Base-by-base conservation (phyloP, 208 protist genomes). In the Acanthamoeba culbertsoni region DNA sequence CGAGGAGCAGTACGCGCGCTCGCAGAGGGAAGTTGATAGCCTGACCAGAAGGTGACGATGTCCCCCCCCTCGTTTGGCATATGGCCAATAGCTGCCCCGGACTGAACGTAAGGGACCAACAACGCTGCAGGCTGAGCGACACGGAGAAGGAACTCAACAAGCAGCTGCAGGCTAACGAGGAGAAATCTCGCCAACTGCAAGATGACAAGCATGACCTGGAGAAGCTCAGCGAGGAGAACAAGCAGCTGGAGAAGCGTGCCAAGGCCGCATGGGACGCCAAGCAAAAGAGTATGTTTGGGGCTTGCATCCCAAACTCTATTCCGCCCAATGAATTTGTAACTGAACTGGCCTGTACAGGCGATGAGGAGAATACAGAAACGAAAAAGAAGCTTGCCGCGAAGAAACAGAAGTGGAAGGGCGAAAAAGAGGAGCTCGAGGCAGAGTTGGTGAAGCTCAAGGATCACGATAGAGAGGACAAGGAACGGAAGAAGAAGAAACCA, bases 241-340 rank as follows among this genome's bases (percentile, higher is more conserved):
- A 59, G 53, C 45, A 86, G 45, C 77, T 86, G 31, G 77, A 86
- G 77, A 53, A 86, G 53, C 28, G 77, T 20, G 77, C 77, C 45
- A 86, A 86, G 53, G 45, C 77, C 53, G 77, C 45, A 12, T 86
- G 77, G 77, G 77, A 86, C 26, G 77, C 77, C 31, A 86, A 86
- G 53, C 62, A 71, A 23, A 35, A 16, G 10, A 43, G 62, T 43
- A 71, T 35, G 33, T 18, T 18, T 55, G 12, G 48, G 12, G 48
- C 48, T 8, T 18, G 48, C 48, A 55, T 18, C 48, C 18, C 23
- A 59, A 14, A 20, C 53, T 23, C 7, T 31, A 14, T 26, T 14
- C 14, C 12, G 53, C 3, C 53, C 53, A 16, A 14, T 14, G 23
- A 26, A 65, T 26, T 63, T n/a, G 23, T 63, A 5, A 7, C 23